Percentiles rank a stretch among this genome's conserved stretches.
These are phyloP conservation scores for Xylaria sp. DNA, from an alignment of 495 filamentous ascomycete species.

Conservation along the genomic window DNA sequence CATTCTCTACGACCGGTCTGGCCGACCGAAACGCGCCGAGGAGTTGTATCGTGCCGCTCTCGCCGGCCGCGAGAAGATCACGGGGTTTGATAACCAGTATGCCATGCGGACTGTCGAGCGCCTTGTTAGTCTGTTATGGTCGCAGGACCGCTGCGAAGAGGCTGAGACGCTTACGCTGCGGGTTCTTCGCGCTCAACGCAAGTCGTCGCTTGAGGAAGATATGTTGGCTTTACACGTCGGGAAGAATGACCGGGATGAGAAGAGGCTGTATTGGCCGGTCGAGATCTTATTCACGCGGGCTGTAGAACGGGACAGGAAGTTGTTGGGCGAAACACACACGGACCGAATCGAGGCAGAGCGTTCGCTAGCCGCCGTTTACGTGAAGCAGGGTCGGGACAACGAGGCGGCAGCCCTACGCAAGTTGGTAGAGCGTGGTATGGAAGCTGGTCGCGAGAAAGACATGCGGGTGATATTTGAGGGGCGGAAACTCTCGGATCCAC, in stretches of 20 bases:
- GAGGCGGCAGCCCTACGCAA: neutral
- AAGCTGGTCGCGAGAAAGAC: neutral
- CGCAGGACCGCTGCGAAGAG: conserved; percentile 14
- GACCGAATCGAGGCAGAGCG: conserved; percentile 4
- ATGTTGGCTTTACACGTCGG: neutral
- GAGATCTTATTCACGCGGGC: conserved; percentile 7
- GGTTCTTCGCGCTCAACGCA: neutral
- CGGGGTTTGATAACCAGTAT: conserved; percentile 9
- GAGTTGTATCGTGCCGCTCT: conserved; percentile 11
- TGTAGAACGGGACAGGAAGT: conserved; percentile 5
- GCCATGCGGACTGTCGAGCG: conserved; percentile 13
- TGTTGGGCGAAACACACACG: conserved; percentile 12
- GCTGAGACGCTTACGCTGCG: conserved; percentile 1
- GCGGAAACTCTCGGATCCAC: conserved; percentile 3
- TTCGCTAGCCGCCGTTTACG: conserved; percentile 5
- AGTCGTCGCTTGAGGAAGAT: neutral
- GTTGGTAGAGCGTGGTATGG: conserved; percentile 9
- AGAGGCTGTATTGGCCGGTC: conserved; percentile 19
- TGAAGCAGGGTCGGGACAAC: neutral
- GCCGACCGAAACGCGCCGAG: conserved; percentile 1
- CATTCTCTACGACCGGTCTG: conserved; percentile 9
- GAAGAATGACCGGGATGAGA: neutral
- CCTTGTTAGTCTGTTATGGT: conserved; percentile 5
- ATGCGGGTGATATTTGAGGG: neutral
- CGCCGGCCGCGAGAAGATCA: conserved; percentile 14